Evolutionary conservation across 495 filamentous ascomycete genomes (phyloP).

Genomic region (Podospora comata): DNA sequence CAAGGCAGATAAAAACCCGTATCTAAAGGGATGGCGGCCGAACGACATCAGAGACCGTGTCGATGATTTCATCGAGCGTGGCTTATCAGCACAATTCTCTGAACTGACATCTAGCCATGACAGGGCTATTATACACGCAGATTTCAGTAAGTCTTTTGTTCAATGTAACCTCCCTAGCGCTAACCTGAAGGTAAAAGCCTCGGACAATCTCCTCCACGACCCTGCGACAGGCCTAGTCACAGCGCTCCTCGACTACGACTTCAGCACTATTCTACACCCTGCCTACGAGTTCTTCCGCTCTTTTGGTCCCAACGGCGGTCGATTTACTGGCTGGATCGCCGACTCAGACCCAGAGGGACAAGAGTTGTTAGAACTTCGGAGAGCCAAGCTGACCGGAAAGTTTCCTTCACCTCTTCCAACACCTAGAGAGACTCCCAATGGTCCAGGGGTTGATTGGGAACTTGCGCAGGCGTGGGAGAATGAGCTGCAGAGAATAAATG

Average conservation of each 20-base stretch:
- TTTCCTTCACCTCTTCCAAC: constrained; percentile 28
- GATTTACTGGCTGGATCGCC: constrained; percentile 26
- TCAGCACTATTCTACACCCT: constrained; percentile 28
- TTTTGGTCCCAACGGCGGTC: constrained; percentile 26
- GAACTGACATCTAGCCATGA: constrained; percentile 25
- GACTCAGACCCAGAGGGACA: constrained; percentile 18
- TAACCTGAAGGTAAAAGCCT: constrained; percentile 12
- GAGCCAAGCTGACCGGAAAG: constrained; percentile 30
- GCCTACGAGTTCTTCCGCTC: constrained; percentile 34
- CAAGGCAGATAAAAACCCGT: constrained; percentile 27
- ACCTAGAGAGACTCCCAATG: constrained; percentile 19
- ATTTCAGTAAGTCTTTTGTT: constrained; percentile 25
- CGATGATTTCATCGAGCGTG: constrained; percentile 28
- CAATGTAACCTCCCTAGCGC: neutral
- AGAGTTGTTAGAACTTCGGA: constrained; percentile 22
- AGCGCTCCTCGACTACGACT: constrained; percentile 33
- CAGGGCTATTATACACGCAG: constrained; percentile 25
- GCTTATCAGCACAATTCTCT: constrained; percentile 28
- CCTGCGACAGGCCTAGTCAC: constrained; percentile 28
- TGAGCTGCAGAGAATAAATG: constrained; percentile 27
- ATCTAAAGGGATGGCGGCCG: constrained; percentile 27
- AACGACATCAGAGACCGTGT: constrained; percentile 30
- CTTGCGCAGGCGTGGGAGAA: constrained; percentile 33
- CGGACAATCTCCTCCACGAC: constrained; percentile 29
- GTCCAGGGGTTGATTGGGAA: constrained; percentile 30